Base-by-base conservation (phyloP, 1,284 basidiomycete genomes). In the Pascua guehoae region DNA sequence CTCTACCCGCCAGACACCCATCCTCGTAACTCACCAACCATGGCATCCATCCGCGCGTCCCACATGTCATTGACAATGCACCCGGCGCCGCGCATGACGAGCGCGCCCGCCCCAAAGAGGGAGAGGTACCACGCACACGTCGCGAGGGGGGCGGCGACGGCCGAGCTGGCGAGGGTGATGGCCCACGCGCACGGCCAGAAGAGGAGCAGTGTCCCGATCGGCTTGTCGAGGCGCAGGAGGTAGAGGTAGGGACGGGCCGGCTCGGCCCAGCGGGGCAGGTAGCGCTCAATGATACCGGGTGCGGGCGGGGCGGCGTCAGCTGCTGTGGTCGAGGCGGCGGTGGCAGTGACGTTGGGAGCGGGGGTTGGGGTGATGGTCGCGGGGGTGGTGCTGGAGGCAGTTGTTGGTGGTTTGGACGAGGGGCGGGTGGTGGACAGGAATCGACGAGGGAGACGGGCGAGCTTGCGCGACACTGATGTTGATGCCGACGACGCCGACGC, bases 61-160 rank as follows among this genome's bases (percentile, higher is more conserved):
- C 96, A 98, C 86, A 99, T 88, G 73, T 99, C 96, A 73, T 98
- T 98, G 69, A 98, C 96, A 0, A 92, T 98, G 74, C 96, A 99
- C 7, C 96, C 96, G 8, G 96, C 96, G 8, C 96, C 93, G 16
- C 96, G 86, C 96, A 98, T 98, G 54, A 98, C 83, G 45, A 97
- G 69, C 0, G 96, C 92, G 0, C 96, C 96, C 4, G 88, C 76
- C 1, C 89, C 94, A 69, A 98, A 98, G 0, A 98, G 80, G 32
- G 83, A 79, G 41, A 91, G 79, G 69, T 92, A 94, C 24, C 83
- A 86, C 56, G 90, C 69, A 10, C 90, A 87, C 0, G 82, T 83
- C 7, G 83, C 81, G 44, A 83, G 79, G 0, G 90, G 87, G 4
- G 83, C 76, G 37, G 86, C 80, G 8, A 84, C 77, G 12, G 88